phyloP scores from a whole-genome alignment of 2,329 filamentous ascomycete genomes.

The Neofusicoccum laricinum region DNA sequence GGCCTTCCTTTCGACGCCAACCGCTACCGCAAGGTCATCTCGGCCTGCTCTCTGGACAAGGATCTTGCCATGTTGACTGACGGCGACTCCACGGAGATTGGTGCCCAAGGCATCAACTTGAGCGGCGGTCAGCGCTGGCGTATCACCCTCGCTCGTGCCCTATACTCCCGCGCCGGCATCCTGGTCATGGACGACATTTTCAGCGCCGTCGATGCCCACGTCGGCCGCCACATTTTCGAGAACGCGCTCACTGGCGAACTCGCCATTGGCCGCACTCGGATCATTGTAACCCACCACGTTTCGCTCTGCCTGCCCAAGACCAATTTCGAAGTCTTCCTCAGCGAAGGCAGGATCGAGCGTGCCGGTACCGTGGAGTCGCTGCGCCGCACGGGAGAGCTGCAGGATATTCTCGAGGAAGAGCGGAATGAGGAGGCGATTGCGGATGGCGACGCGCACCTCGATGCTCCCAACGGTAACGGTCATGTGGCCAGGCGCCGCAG shows the following conservation, averaged over 20 bases:
- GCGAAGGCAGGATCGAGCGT: slow-evolving; percentile 63
- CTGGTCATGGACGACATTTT: slow-evolving; percentile 82
- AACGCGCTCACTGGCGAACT: slow-evolving; percentile 71
- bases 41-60: slow-evolving; percentile 70
- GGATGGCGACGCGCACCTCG: slow-evolving; percentile 32
- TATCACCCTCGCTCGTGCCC: slow-evolving; percentile 24
- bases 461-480: slow-evolving; percentile 32
- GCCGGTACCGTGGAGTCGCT: slow-evolving; percentile 64
- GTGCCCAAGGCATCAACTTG: slow-evolving; percentile 79
- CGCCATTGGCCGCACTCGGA: slow-evolving; percentile 66
- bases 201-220: slow-evolving; percentile 62
- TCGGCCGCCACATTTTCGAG: slow-evolving; percentile 72
- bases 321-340: slow-evolving; percentile 71
- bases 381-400: slow-evolving; percentile 38
- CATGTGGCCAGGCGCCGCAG: slow-evolving; percentile 30
- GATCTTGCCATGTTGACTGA: slow-evolving; percentile 74
- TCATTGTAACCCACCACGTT: slow-evolving; percentile 79
- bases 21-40: slow-evolving; percentile 69
- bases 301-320: slow-evolving; percentile 67
- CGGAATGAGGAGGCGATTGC: slow-evolving; percentile 34
- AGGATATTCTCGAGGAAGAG: slow-evolving; percentile 47
- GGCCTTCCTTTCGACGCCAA: slow-evolving; percentile 66
- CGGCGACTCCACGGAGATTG: slow-evolving; percentile 77
- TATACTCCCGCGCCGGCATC: slow-evolving; percentile 76
- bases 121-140: slow-evolving; percentile 66